Base-by-base conservation (phyloP, 78 protist genomes). In the Dictyostelium purpureum region DNA sequence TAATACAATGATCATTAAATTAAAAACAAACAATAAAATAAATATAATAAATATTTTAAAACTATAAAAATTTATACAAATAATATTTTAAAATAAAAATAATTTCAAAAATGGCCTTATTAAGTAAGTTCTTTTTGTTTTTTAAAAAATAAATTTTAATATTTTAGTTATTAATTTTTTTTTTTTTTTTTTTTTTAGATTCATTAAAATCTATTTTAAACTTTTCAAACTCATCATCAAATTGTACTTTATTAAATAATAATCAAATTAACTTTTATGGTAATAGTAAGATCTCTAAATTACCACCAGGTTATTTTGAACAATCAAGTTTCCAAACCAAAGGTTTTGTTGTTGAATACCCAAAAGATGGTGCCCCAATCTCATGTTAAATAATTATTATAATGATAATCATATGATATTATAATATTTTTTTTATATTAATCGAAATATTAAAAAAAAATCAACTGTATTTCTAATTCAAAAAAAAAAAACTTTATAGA, bases 221-320 rank as follows among this genome's bases (percentile, higher is more conserved):
- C 33, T 57, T 57, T 57, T 33, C 16, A 33, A 63, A 63, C 26
- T 63, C 71, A 28, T 59, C 24, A 31, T 26, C 11, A 63, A 16
- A 26, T 11, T 9, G 31, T 24, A n/a, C n/a, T 26, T 28, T 63
- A 31, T 63, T 31, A 4, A 63, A 63, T 33, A 28, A 33, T 11
- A 63, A 63, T 63, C 12, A 1, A 16, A 33, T 31, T 16, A 31
- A 31, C 6, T 31, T 33, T 35, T 33, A 33, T 33, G 71, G 71
- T 28, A 63, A 33, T 0, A 63, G 33, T 33, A 33, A 4, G 1
- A 14, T 63, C 1, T 31, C 71, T 12, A 63, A 24, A 63, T 63
- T 63, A 63, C 71, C 71, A 63, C 42, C 71, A 31, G 71, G 71
- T 28, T 63, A 63, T 63, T 63, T 63, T 43, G 71, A 63, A 28